phyloP scores from a whole-genome alignment of 1,284 basidiomycete genomes.

The Pulveroboletus ridleyi region DNA sequence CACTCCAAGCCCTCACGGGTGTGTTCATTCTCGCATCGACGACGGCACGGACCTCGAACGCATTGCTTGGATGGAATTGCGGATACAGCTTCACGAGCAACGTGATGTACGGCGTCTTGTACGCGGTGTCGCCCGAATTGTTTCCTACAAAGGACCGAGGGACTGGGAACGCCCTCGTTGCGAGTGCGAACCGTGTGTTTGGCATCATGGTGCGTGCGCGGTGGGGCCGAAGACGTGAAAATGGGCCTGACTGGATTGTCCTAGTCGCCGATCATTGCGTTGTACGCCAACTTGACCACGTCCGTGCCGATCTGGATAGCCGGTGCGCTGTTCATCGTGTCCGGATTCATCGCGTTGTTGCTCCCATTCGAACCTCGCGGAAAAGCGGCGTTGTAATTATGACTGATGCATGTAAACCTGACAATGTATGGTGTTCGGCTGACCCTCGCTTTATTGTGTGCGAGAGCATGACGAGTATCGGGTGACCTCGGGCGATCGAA shows the following conservation, averaged over 20 bases:
- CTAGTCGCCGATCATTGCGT: conserved; percentile 70
- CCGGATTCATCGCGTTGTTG: conserved; percentile 66
- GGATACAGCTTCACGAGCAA: conserved; percentile 70
- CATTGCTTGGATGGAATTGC: conserved; percentile 75
- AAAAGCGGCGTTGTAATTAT: conserved; percentile 59
- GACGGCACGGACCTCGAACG: conserved; percentile 68
- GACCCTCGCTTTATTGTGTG: background rate
- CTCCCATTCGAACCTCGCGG: conserved; percentile 79
- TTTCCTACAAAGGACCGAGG: conserved; percentile 79
- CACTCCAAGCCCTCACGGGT: conserved; percentile 63
- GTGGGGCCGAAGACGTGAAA: too few species aligned
- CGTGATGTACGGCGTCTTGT: conserved; percentile 82
- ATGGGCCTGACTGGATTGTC: background rate
- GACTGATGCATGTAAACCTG: background rate
- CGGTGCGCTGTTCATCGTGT: conserved; percentile 67
- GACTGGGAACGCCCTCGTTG: conserved; percentile 65
- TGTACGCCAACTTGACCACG: conserved; percentile 65
- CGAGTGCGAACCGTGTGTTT: conserved; percentile 63
- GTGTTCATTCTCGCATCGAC: conserved; percentile 76
- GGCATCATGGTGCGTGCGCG: conserved; percentile 75
- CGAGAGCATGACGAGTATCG: background rate
- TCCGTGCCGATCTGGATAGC: conserved; percentile 76
- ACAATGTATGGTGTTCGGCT: background rate
- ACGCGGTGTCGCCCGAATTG: conserved; percentile 73
- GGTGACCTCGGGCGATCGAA: too few species aligned